Evolutionary conservation across 176 grass and related monocot genomes (phyloP), one percentile per base, ranked within the genome.

Genomic region (Zea luxurians): DNA sequence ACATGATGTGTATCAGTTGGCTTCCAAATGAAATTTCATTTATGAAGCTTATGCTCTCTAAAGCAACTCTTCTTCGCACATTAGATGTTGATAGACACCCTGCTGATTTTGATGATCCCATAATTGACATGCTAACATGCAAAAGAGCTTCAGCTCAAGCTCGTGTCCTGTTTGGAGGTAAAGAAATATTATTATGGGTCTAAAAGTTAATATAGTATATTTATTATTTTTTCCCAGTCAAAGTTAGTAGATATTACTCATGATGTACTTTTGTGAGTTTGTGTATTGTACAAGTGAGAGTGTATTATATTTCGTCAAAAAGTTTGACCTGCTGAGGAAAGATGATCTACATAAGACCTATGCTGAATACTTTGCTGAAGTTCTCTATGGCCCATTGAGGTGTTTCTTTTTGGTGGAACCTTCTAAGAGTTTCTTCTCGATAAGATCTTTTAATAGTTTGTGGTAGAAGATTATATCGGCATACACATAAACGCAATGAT

Each of bases 141-240:
- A 41, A 8, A 61, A 69, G 82, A 77, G 75, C 75, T 38, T 77
- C 74, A 77, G 7, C 74, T 37, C 75, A 65, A 38, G 61, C 75
- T 49, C 45, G 37, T 6, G 46, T 77, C 75, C 5, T 77, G 2
- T 65, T 77, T 49, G 17, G 65, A 61, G 75, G 48, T 57, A 57
- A 77, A 64, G 2, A 49, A 49, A 36, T 46, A n/a, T 77, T 4
- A 76, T 63, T 48, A 12, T 18, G 17, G 0, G 7, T 40, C 37
- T 13, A 13, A 72, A 72, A 18, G 16, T 57, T 57, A n/a, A n/a
- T 55, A n/a, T n/a, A 0, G 7, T 57, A 57, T 57, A 57, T 57
- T 57, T 57, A n/a, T 57, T 17, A 3, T 18, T 18, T 57, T 55
- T 50, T 57, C 2, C 53, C 2, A 0, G 54, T 57, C 54, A 57